Evolutionary conservation across 192 early-diverging fungal genomes (phyloP), one percentile per base, ranked within the genome.

Genomic region (Mortierella antarctica): DNA sequence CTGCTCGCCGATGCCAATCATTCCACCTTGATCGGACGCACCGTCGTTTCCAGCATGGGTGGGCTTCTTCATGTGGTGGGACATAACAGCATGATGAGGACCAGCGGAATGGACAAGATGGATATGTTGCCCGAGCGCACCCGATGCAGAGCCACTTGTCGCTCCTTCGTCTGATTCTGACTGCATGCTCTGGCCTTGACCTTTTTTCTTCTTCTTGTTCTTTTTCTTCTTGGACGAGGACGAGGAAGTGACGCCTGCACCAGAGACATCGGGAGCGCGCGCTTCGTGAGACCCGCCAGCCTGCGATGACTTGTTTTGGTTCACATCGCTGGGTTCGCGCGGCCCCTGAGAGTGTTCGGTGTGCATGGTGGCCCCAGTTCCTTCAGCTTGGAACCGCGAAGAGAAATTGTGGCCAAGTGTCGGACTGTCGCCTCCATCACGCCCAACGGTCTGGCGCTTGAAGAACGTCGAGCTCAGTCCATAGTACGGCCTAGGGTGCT

Each of bases 401-500:
- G 31, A 31, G 31, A 31, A 31, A 31, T 3, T 31, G 6, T 59
- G 41, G 10, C 10, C 20, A 13, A 10, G 31, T 59, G 57, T 12
- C 6, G 31, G 11, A 59, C 11, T 49, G 52, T 39, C 21, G 8
- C 7, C 21, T 13, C 48, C 10, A 64, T 10, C 7, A 40, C 13
- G 10, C 7, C n/a, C 6, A 6, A 8, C 17, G 2, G 54, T 1
- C 8, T 53, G 23, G 17, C 12, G 21, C 21, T 44, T 51, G 17
- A 66, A 66, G 8, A 66, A 55, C 10, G 23, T 23, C 5, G 51
- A 9, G n/a, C 52, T 66, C 64, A 66, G 40, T 6, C 64, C 64
- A 66, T 66, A 18, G 52, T 66, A 55, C 7, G 48, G 10, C 9
- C 47, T 55, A 56, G 54, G 54, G 23, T 17, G 54, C 54, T 56